phyloP scores from a whole-genome alignment of 2,329 filamentous ascomycete genomes.

The Akanthomyces muscarius region DNA sequence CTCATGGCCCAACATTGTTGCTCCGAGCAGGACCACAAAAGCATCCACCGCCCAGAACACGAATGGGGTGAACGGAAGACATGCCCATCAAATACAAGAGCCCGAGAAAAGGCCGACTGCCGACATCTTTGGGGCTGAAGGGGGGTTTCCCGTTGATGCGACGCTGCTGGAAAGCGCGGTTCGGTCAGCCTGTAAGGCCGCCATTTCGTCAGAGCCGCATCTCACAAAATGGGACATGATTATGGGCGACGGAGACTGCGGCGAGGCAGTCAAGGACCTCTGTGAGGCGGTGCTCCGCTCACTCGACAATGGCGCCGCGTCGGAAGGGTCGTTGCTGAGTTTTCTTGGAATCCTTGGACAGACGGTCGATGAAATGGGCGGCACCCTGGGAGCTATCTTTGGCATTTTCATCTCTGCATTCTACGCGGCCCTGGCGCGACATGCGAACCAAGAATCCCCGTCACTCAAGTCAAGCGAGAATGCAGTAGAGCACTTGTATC shows the following conservation, averaged over 20 bases:
- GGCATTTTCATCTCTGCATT: constrained; percentile 52
- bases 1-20: background rate
- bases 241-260: constrained; percentile 64
- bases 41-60: background rate
- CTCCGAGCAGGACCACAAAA: no score
- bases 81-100: no score
- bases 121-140: constrained; percentile 36
- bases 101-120: background rate
- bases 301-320: constrained; percentile 37
- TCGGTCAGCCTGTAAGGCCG: constrained; percentile 46
- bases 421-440: constrained; percentile 37
- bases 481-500: constrained; percentile 37
- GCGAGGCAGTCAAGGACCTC: constrained; percentile 55
- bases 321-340: constrained; percentile 41
- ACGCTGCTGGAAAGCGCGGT: constrained; percentile 51
- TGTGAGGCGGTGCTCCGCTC: constrained; percentile 45
- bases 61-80: background rate
- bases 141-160: constrained; percentile 49
- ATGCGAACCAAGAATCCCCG: constrained; percentile 20
- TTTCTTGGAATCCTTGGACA: constrained; percentile 47
- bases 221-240: constrained; percentile 60
- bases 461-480: no score
- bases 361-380: constrained; percentile 54
- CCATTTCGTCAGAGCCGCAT: constrained; percentile 57
- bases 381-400: constrained; percentile 47